These are phyloP conservation scores for Fusarium vanettenii DNA, from an alignment of 2,329 filamentous ascomycete species.

Conservation along the genomic window DNA sequence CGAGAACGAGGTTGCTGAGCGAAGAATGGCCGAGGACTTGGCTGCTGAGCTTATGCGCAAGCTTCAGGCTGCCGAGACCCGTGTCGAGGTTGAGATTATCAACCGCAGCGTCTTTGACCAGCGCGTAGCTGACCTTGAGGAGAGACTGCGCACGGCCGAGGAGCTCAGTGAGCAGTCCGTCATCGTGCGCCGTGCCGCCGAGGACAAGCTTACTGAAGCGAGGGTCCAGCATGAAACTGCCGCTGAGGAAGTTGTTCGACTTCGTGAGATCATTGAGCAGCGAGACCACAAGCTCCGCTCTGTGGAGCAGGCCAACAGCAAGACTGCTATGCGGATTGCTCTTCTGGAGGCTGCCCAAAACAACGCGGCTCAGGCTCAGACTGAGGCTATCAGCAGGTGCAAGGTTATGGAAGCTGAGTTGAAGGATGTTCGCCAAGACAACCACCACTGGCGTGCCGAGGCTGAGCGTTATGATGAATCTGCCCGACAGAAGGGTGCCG, in stretches of 20 bases:
- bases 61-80: constrained; percentile 67
- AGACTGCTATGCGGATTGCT: constrained; percentile 71
- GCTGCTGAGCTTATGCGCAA: constrained; percentile 65
- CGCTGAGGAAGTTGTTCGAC: constrained; percentile 77
- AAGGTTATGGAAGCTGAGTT: constrained; percentile 66
- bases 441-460: constrained; percentile 70
- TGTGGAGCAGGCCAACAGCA: constrained; percentile 66
- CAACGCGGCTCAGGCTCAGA: constrained; percentile 64
- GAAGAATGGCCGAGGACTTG: constrained; percentile 65
- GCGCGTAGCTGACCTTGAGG: constrained; percentile 76
- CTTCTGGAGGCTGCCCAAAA: constrained; percentile 75
- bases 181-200: constrained; percentile 71
- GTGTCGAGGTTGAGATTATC: constrained; percentile 70
- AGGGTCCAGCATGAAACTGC: constrained; percentile 76
- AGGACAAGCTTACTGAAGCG: constrained; percentile 79
- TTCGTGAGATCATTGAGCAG: constrained; percentile 75
- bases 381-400: constrained; percentile 67
- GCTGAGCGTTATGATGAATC: constrained; percentile 68
- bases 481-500: constrained; percentile 60
- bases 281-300: constrained; percentile 74
- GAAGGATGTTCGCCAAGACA: constrained; percentile 66
- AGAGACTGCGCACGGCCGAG: constrained; percentile 73
- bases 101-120: constrained; percentile 69
- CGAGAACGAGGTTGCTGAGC: constrained; percentile 61
- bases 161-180: constrained; percentile 73